A percentile compares a stretch with the other conserved stretches of the same genome.
phyloP scores from a whole-genome alignment of 2,329 filamentous ascomycete genomes.

The Escovopsis sp. region DNA sequence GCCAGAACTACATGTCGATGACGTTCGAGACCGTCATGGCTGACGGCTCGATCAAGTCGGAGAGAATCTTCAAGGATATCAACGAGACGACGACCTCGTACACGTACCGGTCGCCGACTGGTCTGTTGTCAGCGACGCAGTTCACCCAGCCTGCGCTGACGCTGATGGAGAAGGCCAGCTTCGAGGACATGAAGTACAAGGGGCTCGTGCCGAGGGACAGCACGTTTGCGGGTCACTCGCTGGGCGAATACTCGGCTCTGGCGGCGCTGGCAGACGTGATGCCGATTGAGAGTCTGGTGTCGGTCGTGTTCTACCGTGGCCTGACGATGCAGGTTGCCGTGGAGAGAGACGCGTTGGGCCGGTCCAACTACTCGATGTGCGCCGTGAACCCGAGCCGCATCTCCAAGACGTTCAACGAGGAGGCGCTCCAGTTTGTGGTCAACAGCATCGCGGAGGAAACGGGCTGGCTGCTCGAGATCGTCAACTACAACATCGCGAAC shows the following conservation, averaged over 20 bases:
- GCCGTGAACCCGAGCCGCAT: conserved; percentile 97
- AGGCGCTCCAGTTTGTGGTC: conserved; percentile 90
- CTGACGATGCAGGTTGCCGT: conserved; percentile 99
- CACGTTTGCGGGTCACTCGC: conserved; percentile 93
- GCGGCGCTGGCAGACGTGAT: conserved; percentile 95
- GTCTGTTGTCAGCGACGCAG: conserved; percentile 88
- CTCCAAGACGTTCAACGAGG: conserved; percentile 96
- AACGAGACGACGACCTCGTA: conserved; percentile 85
- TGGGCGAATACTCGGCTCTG: conserved; percentile 95
- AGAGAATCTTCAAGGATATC: conserved; percentile 99
- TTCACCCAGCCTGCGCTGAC: conserved; percentile 97
- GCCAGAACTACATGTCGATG: conserved; percentile 99
- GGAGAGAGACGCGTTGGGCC: conserved; percentile 80
- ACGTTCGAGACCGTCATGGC: conserved; percentile 94
- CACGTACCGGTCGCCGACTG: conserved; percentile 90
- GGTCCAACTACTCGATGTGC: conserved; percentile 98
- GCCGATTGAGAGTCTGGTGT: conserved; percentile 98
- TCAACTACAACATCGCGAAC: conserved; percentile 82
- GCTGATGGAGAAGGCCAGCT: conserved; percentile 98
- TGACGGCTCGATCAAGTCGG: conserved; percentile 88
- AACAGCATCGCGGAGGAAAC: conserved; percentile 90
- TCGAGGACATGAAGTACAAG: conserved; percentile 97
- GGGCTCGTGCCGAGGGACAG: conserved; percentile 90
- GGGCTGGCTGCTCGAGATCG: conserved; percentile 92
- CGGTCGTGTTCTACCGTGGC: conserved; percentile 97